A percentile compares a stretch with the other conserved stretches of the same genome.
Conservation (phyloP, 78 protist species). For the Speleostelium caveatum region DNA sequence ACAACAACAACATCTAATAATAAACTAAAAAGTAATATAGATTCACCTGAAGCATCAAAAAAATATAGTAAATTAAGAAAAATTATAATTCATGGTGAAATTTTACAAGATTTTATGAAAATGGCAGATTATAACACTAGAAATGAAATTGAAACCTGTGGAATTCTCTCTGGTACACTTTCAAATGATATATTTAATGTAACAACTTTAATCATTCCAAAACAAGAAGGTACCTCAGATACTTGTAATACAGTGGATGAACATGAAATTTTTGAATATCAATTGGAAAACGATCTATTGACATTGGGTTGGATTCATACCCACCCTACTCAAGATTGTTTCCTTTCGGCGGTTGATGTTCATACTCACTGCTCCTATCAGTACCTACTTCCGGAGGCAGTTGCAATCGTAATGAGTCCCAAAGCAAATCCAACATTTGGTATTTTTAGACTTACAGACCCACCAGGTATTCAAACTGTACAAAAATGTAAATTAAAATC, state of each 20-base stretch:
- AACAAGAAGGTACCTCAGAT: constrained; percentile 86
- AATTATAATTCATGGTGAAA: constrained; percentile 24
- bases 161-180: constrained; percentile 77
- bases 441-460: constrained; percentile 69
- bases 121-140: constrained; percentile 72
- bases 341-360: constrained; percentile 86
- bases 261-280: constrained; percentile 78
- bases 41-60: constrained; percentile 71
- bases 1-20: neutral
- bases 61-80: constrained; percentile 50
- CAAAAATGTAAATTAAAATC: constrained; percentile 78
- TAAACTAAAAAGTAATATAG: constrained; percentile 33
- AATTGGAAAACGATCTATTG: constrained; percentile 70
- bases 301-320: constrained; percentile 92
- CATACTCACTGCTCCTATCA: constrained; percentile 89
- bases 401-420: constrained; percentile 85
- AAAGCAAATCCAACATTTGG: constrained; percentile 71
- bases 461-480: constrained; percentile 74
- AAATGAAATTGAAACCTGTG: constrained; percentile 79
- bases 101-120: constrained; percentile 55
- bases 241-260: constrained; percentile 83
- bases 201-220: constrained; percentile 81
- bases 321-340: constrained; percentile 85
- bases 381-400: constrained; percentile 82
- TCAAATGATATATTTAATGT: constrained; percentile 63